Percentiles rank a stretch among this genome's conserved stretches.
Conservation (phyloP, 495 filamentous ascomycete species). For the Aspergillus heteromorphus region DNA sequence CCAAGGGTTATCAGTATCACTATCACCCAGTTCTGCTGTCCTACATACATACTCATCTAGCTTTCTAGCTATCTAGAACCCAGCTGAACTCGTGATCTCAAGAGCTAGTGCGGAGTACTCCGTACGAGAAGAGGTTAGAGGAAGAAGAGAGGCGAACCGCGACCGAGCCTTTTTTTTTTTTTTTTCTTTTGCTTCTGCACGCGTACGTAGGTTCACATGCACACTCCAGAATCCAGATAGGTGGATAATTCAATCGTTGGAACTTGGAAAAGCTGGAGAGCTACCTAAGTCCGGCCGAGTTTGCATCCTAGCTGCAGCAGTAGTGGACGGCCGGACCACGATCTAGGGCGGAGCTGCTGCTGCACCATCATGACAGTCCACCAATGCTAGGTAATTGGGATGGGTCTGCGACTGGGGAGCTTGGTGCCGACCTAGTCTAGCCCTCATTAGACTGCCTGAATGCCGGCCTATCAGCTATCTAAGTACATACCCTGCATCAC, state of each 20-base stretch:
- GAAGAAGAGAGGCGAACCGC: not conserved
- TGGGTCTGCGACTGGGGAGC: not conserved
- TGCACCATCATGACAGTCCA: no score
- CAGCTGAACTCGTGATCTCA: no score
- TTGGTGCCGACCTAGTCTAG: not conserved
- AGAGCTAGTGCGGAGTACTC: no score
- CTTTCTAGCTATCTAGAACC: no score
- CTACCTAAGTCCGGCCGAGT: not conserved
- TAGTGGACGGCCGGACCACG: not conserved
- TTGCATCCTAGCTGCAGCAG: not conserved
- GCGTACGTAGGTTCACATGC: not conserved
- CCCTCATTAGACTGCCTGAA: not conserved
- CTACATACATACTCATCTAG: no score
- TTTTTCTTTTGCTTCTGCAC: not conserved
- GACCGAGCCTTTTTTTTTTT: not conserved
- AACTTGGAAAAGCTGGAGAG: not conserved
- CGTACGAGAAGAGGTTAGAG: not conserved
- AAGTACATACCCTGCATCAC: not conserved
- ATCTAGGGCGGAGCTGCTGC: not conserved
- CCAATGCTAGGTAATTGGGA: no score
- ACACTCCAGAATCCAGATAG: not conserved
- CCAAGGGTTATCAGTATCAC: no score
- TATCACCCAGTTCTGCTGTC: no score
- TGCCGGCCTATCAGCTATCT: no score
- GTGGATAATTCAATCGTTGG: not conserved